phyloP scores from a whole-genome alignment of 2,329 filamentous ascomycete species.

The Aspergillus nomiae region DNA sequence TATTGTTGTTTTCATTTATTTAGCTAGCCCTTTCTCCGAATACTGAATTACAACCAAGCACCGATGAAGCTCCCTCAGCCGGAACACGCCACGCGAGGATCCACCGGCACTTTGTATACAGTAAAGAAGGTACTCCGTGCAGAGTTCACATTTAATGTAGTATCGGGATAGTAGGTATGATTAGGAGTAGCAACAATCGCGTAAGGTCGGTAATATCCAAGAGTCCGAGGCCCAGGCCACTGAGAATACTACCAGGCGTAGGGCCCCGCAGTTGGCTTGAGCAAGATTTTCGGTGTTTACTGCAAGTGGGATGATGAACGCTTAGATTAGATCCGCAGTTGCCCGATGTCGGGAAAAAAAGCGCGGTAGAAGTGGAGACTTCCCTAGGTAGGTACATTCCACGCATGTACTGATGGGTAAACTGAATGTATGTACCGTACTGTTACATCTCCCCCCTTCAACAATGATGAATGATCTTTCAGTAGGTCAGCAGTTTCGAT shows the following conservation, averaged over 20 bases:
- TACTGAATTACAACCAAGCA: background rate
- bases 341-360: constrained; percentile 26
- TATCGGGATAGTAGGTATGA: background rate
- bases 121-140: background rate
- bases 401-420: background rate
- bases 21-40: background rate
- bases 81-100: constrained; percentile 7
- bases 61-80: constrained; percentile 1
- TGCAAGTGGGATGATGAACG: constrained; percentile 18
- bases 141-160: background rate
- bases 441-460: background rate
- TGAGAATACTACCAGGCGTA: background rate
- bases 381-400: background rate
- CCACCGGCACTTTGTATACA: background rate
- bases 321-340: constrained; percentile 25
- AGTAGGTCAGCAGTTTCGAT: no score
- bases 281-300: constrained; percentile 7
- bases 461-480: background rate
- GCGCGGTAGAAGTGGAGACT: background rate
- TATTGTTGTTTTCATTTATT: background rate
- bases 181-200: background rate
- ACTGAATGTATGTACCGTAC: background rate
- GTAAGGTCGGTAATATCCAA: background rate
- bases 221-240: constrained; percentile 1
- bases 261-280: constrained; percentile 10